Evolutionary conservation across 805 yeast genomes (phyloP).

Genomic region (Wickerhamomyces tratensis): DNA sequence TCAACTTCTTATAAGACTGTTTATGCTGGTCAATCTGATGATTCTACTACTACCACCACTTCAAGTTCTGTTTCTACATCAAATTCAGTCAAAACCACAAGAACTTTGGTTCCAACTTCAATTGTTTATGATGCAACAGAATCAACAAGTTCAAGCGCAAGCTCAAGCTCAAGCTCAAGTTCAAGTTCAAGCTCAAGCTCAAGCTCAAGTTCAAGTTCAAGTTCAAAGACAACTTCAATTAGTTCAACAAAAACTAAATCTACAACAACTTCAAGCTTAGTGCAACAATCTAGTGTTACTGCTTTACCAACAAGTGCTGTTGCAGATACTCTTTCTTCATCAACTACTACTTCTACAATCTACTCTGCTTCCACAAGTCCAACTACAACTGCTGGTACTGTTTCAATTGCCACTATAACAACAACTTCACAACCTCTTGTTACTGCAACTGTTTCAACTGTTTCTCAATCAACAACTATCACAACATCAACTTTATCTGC

Average conservation of each 20-base stretch:
- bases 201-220: too few species aligned
- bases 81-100: neutral
- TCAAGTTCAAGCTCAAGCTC: too few species aligned
- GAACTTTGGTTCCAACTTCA: neutral
- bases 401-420: neutral
- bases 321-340: slow-evolving; percentile 5
- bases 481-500: slow-evolving; percentile 19
- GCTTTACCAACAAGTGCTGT: slow-evolving; percentile 8
- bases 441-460: slow-evolving; percentile 21
- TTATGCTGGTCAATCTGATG: too few species aligned
- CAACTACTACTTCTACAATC: slow-evolving; percentile 6
- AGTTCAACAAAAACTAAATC: neutral
- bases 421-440: neutral
- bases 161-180: too few species aligned
- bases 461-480: slow-evolving; percentile 22
- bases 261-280: neutral
- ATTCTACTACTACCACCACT: slow-evolving; percentile 7
- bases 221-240: too few species aligned
- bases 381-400: neutral
- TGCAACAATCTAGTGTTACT: slow-evolving; percentile 4
- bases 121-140: neutral
- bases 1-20: neutral
- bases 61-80: neutral
- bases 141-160: too few species aligned
- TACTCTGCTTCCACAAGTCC: slow-evolving; percentile 1